These are phyloP conservation scores for Thelonectria blattea DNA, from an alignment of 2,329 filamentous ascomycete genomes.

Conservation along the genomic window DNA sequence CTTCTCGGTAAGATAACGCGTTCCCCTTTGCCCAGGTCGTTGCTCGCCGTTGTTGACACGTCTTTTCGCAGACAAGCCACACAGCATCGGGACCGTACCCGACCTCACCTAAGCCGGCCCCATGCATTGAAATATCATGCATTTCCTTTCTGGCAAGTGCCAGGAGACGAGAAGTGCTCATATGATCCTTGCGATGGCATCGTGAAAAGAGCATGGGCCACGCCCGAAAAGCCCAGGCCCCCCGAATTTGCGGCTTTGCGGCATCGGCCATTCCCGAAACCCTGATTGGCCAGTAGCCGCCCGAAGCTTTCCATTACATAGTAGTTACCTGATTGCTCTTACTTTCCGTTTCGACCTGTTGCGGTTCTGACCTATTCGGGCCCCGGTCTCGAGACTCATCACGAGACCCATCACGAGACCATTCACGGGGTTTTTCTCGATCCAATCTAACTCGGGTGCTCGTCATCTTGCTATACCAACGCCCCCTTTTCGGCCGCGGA, in stretches of 20 bases:
- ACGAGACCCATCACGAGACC: conserved; percentile 40
- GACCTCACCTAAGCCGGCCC: background rate
- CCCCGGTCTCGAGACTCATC: conserved; percentile 28
- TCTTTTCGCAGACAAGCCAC: background rate
- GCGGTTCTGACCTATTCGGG: conserved; percentile 24
- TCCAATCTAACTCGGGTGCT: conserved; percentile 22
- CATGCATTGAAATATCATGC: background rate
- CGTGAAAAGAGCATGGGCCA: conserved; percentile 16
- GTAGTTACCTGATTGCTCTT: conserved; percentile 40
- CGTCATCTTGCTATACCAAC: conserved; percentile 33
- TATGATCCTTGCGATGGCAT: conserved; percentile 20
- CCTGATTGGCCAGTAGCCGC: conserved; percentile 37
- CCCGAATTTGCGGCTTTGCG: conserved; percentile 23
- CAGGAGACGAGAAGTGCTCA: conserved; percentile 12
- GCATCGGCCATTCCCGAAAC: conserved; percentile 27
- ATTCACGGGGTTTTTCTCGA: conserved; percentile 28
- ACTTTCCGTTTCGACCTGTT: conserved; percentile 22
- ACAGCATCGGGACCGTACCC: background rate
- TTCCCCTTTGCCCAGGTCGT: background rate
- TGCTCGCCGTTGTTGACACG: background rate
- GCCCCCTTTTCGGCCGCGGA: conserved; percentile 21
- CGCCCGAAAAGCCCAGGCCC: conserved; percentile 9
- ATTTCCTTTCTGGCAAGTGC: background rate
- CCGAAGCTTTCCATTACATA: conserved; percentile 38
- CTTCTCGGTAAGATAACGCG: background rate